Evolutionary conservation across 495 filamentous ascomycete genomes (phyloP).

Genomic region (Penicillium odoratum): DNA sequence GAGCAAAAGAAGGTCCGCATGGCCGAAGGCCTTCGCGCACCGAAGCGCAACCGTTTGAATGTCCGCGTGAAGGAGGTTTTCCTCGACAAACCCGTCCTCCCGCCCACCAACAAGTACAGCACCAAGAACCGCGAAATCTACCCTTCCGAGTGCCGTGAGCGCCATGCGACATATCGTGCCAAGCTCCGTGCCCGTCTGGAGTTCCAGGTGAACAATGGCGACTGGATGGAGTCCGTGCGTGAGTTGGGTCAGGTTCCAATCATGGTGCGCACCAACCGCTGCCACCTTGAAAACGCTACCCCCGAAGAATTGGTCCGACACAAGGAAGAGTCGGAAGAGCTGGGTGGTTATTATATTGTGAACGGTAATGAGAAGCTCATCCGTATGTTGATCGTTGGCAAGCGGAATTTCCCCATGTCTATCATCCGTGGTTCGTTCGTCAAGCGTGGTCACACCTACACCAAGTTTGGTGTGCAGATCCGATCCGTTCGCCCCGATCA

Average conservation of each 20-base stretch:
- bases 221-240: slow-evolving; percentile 73
- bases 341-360: slow-evolving; percentile 84
- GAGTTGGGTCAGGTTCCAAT: slow-evolving; percentile 89
- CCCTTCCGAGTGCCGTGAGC: slow-evolving; percentile 90
- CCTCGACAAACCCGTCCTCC: slow-evolving; percentile 73
- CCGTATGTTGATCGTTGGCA: slow-evolving; percentile 82
- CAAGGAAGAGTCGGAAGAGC: slow-evolving; percentile 91
- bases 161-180: slow-evolving; percentile 88
- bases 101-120: slow-evolving; percentile 75
- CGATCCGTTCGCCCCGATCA: slow-evolving; percentile 92
- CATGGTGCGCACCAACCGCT: slow-evolving; percentile 91
- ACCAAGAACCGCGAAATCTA: slow-evolving; percentile 77
- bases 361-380: slow-evolving; percentile 84
- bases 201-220: slow-evolving; percentile 80
- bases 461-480: slow-evolving; percentile 84
- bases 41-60: slow-evolving; percentile 66
- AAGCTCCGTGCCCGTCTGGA: slow-evolving; percentile 78
- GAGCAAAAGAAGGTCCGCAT: slow-evolving; percentile 42
- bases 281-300: slow-evolving; percentile 81
- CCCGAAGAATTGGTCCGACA: slow-evolving; percentile 77
- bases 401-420: slow-evolving; percentile 91
- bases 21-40: slow-evolving; percentile 47
- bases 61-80: slow-evolving; percentile 75
- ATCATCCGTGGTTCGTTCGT: slow-evolving; percentile 86
- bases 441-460: slow-evolving; percentile 81